These are phyloP conservation scores for Harrya chromipes DNA, from an alignment of 768 basidiomycete species.

Conservation along the genomic window DNA sequence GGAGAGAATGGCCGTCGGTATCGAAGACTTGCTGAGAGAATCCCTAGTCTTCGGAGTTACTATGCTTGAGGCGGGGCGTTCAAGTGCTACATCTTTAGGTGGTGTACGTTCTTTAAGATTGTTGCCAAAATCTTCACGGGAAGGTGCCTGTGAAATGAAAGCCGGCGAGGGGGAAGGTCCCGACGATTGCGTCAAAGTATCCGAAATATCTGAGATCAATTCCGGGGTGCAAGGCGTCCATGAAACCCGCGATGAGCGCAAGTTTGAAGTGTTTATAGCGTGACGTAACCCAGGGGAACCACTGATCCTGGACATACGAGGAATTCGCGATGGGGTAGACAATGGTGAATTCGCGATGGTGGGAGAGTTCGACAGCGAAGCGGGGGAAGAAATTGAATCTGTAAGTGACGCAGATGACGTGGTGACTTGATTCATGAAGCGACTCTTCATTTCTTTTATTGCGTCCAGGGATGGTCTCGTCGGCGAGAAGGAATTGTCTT, in stretches of 20 bases:
- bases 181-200: constrained; percentile 52
- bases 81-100: constrained; percentile 4
- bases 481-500: constrained; percentile 6
- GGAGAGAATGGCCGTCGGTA: constrained; percentile 31
- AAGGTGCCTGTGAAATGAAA: constrained; percentile 31
- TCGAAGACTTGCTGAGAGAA: constrained; percentile 23
- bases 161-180: constrained; percentile 51
- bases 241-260: constrained; percentile 26
- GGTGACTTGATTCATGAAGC: constrained; percentile 41
- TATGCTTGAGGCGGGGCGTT: constrained; percentile 20
- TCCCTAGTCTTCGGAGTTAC: constrained; percentile 29
- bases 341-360: constrained; percentile 4
- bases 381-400: constrained; percentile 15
- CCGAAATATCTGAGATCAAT: constrained; percentile 58
- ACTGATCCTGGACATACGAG: constrained; percentile 21
- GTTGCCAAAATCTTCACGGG: constrained; percentile 9
- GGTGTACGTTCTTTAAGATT: constrained; percentile 8
- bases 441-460: constrained; percentile 61
- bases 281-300: constrained; percentile 29
- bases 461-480: constrained; percentile 44
- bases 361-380: constrained; percentile 10
- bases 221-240: constrained; percentile 55
- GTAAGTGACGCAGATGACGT: constrained; percentile 25
- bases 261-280: constrained; percentile 27
- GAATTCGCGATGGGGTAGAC: constrained; percentile 27